Evolutionary conservation across 1,284 basidiomycete species (phyloP).

Genomic region (Microbotryum scabiosae): DNA sequence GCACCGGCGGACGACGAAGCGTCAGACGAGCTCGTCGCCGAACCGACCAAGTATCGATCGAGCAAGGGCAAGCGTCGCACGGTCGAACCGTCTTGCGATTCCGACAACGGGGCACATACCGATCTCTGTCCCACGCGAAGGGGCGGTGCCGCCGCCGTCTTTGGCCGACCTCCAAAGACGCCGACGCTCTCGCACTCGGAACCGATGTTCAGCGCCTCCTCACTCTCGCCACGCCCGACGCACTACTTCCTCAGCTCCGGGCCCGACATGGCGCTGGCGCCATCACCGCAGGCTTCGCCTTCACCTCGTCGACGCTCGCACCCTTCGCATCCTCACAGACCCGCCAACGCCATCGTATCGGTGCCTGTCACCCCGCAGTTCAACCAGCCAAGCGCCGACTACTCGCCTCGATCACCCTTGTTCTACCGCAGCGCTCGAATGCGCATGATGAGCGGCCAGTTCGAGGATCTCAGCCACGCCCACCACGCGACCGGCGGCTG

Average conservation of each 20-base stretch:
- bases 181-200: conserved; percentile 11
- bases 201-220: conserved; percentile 20
- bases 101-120: conserved; percentile 27
- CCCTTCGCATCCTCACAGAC: not conserved
- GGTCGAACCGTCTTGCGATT: conserved; percentile 3
- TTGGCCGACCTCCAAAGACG: conserved; percentile 1
- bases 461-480: conserved; percentile 3
- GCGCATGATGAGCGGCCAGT: conserved; percentile 20
- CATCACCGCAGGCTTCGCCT: conserved; percentile 22
- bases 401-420: conserved; percentile 25
- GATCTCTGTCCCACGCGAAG: conserved; percentile 1
- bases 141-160: no score
- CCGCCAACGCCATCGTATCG: not conserved
- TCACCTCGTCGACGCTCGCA: conserved; percentile 3
- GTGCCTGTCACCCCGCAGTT: conserved; percentile 22
- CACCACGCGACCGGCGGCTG: not conserved
- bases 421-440: conserved; percentile 15
- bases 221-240: conserved; percentile 16
- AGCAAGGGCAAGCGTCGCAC: no score
- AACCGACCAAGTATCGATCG: no score
- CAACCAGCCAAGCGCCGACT: conserved; percentile 19
- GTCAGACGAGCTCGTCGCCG: no score
- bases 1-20: no score
- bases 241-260: conserved; percentile 13
- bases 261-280: conserved; percentile 23